A percentile compares a stretch with the other conserved stretches of the same genome.
Conservation (phyloP, 306 rosid genomes). For the Sechiopsis laciniata region DNA sequence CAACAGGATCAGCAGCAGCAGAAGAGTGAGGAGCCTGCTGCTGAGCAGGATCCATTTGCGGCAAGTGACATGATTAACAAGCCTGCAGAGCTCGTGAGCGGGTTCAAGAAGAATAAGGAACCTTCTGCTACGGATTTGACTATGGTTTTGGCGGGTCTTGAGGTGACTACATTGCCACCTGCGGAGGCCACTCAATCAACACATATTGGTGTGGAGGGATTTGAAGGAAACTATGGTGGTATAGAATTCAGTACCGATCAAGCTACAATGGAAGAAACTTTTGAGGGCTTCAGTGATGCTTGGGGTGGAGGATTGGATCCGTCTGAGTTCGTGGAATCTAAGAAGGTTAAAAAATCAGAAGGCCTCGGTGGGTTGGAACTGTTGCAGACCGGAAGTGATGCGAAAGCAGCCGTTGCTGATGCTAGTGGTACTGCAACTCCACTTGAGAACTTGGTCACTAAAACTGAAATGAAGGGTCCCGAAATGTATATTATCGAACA, state of each 20-base stretch:
- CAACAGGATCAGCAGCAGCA: conserved; percentile 43
- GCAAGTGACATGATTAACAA: conserved; percentile 82
- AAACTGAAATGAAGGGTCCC: conserved; percentile 80
- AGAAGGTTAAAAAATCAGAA: conserved; percentile 46
- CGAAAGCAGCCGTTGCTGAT: conserved; percentile 36
- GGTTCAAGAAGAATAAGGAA: conserved; percentile 77
- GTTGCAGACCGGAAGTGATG: conserved; percentile 67
- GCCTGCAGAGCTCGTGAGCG: conserved; percentile 66
- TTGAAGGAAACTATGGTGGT: conserved; percentile 94
- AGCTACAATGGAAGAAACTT: conserved; percentile 69
- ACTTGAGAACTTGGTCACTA: conserved; percentile 53
- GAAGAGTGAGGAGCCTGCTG: conserved; percentile 43
- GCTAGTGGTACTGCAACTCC: conserved; percentile 45
- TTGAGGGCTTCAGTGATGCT: conserved; percentile 81
- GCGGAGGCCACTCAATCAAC: conserved; percentile 93
- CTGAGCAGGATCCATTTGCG: conserved; percentile 81
- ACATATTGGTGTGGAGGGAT: conserved; percentile 82
- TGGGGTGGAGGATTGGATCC: conserved; percentile 98
- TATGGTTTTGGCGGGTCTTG: conserved; percentile 70
- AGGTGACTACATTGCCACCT: conserved; percentile 74
- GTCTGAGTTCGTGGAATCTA: conserved; percentile 69
- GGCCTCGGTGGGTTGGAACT: conserved; percentile 95
- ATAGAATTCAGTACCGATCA: conserved; percentile 80
- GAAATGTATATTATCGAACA: conserved; percentile 76
- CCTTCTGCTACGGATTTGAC: conserved; percentile 76